phyloP scores from a whole-genome alignment of 176 grass and related monocot species.

The Eremochloa ophiuroides region DNA sequence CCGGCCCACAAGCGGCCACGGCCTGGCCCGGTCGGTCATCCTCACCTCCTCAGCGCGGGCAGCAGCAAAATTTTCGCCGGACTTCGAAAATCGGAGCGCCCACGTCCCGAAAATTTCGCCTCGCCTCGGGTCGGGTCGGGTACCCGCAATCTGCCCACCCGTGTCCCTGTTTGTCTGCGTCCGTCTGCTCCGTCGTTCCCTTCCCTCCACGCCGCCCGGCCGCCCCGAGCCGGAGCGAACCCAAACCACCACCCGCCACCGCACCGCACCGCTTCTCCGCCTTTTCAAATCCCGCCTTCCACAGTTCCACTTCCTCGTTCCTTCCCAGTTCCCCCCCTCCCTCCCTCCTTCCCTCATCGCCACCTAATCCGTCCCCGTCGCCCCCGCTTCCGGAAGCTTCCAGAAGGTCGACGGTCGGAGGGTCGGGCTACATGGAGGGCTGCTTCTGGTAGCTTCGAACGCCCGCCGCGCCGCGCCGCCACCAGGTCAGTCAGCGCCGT shows the following conservation, averaged over 20 bases:
- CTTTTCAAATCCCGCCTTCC: conserved; percentile 27
- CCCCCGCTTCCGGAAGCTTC: conserved; percentile 2
- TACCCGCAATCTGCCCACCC: too few species aligned
- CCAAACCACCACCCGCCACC: not conserved
- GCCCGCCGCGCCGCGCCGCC: not conserved
- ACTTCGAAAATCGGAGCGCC: not conserved
- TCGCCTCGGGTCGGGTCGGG: not conserved
- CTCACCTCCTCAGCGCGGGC: not conserved
- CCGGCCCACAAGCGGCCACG: not conserved
- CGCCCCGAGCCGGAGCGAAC: not conserved
- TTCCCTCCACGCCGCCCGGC: not conserved
- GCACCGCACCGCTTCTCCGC: not conserved
- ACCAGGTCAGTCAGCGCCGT: conserved; percentile 20
- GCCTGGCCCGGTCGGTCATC: not conserved
- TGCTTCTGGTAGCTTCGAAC: not conserved
- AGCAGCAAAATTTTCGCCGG: not conserved
- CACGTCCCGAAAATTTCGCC: not conserved
- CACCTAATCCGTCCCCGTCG: not conserved
- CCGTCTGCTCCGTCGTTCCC: not conserved
- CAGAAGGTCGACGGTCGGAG: not conserved
- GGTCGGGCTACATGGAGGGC: not conserved
- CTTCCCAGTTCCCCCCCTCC: not conserved
- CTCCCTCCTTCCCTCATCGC: not conserved
- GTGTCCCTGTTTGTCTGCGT: too few species aligned
- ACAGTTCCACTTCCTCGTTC: not conserved